Base-by-base conservation (phyloP, 2,329 filamentous ascomycete species). In the Aureobasidium sp. region DNA sequence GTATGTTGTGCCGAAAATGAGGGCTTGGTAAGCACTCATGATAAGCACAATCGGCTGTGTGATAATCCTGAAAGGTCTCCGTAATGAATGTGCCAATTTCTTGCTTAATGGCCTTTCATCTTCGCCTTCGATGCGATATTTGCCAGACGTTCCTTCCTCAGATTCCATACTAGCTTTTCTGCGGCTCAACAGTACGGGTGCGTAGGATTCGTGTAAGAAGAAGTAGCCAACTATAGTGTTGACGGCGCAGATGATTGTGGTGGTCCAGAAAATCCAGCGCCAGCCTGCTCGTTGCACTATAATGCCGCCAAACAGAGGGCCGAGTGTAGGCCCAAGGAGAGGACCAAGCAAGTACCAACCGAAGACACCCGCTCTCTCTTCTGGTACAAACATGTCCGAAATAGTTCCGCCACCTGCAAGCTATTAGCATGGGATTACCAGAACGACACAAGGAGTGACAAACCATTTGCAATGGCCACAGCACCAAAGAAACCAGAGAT, bases 401-500 rank as follows among this genome's bases (percentile, higher is more conserved):
- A 60, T 60, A 1, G 57, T 60, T 12, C 57, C 57, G 8, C 57
- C 57, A 42, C 57, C 57, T 60, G 23, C 9, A 3, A 26, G 5
- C 9, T 29, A 10, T 48, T 15, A 48, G 55, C 29, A 58, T 34
- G 52, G 10, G 4, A 4, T 9, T 9, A 34, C 32, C 32, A 34
- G 32, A 34, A 34, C 2, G 7, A 9, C 10, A 9, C 32, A 34
- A 9, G 32, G 10, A 34, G 8, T 9, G 10, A 34, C 32, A 20
- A n/a, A 60, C 80, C 80, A 67, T 80, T 81, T 0, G 79, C 77
- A 51, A 81, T 77, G 0, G 77, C 78, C 0, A 82, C 75, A 64
- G 75, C 78, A 1, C 79, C 79, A 66, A 80, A 81, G 69, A 81
- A 80, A 5, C 79, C 79, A 2, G 76, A 68, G 4, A 81, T 62